Base-by-base conservation (phyloP, 192 early-diverging fungal genomes). In the Linnemannia hyalina region DNA sequence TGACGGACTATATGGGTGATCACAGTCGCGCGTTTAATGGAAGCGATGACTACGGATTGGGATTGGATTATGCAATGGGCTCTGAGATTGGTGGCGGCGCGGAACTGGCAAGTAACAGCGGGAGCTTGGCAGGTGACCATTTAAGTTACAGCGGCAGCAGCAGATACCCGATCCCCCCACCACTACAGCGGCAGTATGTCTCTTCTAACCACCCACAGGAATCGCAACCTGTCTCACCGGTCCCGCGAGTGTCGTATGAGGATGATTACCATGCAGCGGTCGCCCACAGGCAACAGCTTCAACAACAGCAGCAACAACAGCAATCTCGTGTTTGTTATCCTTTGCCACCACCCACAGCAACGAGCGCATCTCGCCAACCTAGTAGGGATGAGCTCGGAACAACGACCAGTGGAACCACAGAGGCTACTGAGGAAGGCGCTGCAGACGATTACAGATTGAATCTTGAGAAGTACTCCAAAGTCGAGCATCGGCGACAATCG, bases 401-500 rank as follows among this genome's bases (percentile, higher is more conserved):
- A 22, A 70, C 32, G 38, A 70, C 32, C 23, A 42, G 40, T 70
- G 69, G 49, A 22, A 75, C 46, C 49, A 52, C 20, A 9, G 49
- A 55, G 35, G 49, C 18, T 3, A 32, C 13, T 22, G 29, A 35
- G 23, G 52, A 22, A 35, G 54, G 35, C 6, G 0, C 5, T 49
- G 41, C 5, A 32, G 41, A 41, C 22, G 46, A 46, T 13, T 46
- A 29, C n/a, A 65, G 29, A 10, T 32, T 65, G 11, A 68, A 68
- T 47, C 46, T 55, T 4, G 80, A 81, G 57, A 74, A 41, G 73
- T 41, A 75, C 47, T 68, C 80, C 23, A 81, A 57, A 47, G 41
- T 75, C 6, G 80, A 81, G 52, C 38, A 75, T 5, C 32, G 32
- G 20, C 74, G 81, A 32, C 76, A 82, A 55, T 82, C 81, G 1